Conservation (phyloP, 176 grass and related monocot genomes). For the Musa itinerans region DNA sequence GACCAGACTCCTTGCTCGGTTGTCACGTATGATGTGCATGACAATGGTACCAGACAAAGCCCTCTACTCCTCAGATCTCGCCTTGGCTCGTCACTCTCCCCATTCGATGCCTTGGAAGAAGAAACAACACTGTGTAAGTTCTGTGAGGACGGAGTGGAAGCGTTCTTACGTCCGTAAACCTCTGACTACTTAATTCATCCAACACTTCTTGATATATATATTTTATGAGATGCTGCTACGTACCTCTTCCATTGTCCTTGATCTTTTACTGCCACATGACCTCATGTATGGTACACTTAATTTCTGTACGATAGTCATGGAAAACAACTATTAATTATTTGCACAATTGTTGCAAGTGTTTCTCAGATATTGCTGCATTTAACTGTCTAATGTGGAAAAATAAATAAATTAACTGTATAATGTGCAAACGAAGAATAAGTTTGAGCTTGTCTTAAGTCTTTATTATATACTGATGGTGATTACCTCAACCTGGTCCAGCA, state of each 20-base stretch:
- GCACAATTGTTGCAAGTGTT: no score
- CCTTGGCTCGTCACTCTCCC: constrained; percentile 13
- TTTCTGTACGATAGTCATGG: constrained; percentile 38
- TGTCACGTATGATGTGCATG: constrained; percentile 87
- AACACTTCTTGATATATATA: no score
- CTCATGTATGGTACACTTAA: constrained; percentile 82
- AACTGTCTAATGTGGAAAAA: no score
- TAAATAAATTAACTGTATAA: no score
- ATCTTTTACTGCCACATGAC: constrained; percentile 52
- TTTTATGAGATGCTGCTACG: background rate
- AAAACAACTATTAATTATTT: background rate
- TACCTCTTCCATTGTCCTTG: constrained; percentile 54
- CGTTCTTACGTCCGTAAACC: no score
- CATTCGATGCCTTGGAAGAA: constrained; percentile 7
- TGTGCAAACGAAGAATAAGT: no score
- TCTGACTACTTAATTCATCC: no score
- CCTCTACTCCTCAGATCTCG: constrained; percentile 81
- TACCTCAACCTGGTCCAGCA: constrained; percentile 96
- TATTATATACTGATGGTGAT: background rate
- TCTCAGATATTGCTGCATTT: no score
- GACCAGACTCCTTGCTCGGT: constrained; percentile 72
- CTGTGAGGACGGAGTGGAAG: no score
- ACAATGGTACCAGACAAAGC: constrained; percentile 77
- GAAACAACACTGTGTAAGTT: no score
- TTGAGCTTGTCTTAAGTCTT: background rate